phyloP scores from a whole-genome alignment of 2,329 filamentous ascomycete species.

The Fusarium subtropicale region DNA sequence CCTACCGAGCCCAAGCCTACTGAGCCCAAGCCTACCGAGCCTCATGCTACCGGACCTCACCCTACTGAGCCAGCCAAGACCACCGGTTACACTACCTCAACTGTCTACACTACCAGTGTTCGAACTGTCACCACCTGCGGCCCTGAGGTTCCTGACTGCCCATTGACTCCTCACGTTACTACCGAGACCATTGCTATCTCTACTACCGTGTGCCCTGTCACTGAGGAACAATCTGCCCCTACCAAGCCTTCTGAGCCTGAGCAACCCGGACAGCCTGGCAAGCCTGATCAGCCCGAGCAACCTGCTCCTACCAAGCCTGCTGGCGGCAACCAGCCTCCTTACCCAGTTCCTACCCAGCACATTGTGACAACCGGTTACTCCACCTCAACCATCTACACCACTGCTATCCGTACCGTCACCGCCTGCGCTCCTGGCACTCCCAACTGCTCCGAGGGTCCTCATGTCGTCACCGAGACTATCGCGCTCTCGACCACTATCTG shows the following conservation, averaged over 20 bases:
- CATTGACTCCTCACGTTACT: conserved; percentile 10
- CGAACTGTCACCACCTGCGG: conserved; percentile 37
- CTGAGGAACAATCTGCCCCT: conserved; percentile 3
- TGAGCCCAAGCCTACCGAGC: conserved; percentile 8
- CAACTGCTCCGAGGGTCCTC: conserved; percentile 15
- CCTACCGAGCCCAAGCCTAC: conserved; percentile 6
- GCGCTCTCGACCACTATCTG: conserved; percentile 36
- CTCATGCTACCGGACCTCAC: conserved; percentile 5
- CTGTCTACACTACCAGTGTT: conserved; percentile 36
- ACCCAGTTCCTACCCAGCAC: conserved; percentile 4
- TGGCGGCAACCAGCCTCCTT: conserved; percentile 4
- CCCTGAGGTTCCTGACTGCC: conserved; percentile 7
- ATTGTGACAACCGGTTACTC: conserved; percentile 30
- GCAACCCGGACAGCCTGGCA: background rate
- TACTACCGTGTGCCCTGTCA: conserved; percentile 34
- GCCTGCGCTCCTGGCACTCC: conserved; percentile 8
- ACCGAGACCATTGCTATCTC: conserved; percentile 33
- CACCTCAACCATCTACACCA: conserved; percentile 34
- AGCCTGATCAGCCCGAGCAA: background rate
- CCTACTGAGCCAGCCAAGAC: conserved; percentile 25
- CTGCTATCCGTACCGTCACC: conserved; percentile 37
- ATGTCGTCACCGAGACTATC: conserved; percentile 14
- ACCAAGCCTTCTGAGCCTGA: background rate
- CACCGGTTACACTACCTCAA: conserved; percentile 25
- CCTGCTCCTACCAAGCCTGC: conserved; percentile 3